These are phyloP conservation scores for Linnemannia schmuckeri DNA, from an alignment of 192 early-diverging fungal genomes.

Conservation along the genomic window DNA sequence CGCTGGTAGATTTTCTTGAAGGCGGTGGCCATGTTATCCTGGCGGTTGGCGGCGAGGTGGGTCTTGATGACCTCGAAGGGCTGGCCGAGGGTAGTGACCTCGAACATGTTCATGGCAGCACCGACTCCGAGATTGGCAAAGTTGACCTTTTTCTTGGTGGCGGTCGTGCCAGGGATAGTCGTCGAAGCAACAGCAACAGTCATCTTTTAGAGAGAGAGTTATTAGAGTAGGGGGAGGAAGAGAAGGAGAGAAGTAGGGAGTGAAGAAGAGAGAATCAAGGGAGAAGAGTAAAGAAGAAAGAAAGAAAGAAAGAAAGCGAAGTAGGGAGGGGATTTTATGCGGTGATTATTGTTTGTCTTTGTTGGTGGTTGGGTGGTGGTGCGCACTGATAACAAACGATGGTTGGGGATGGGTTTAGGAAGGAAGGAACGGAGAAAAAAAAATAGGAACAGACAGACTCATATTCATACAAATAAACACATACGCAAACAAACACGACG, in stretches of 20 bases:
- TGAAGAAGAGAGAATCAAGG: not conserved
- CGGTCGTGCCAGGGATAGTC: constrained; percentile 6
- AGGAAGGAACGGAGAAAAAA: not conserved
- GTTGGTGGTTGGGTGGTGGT: not conserved
- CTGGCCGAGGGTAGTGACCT: constrained; percentile 92
- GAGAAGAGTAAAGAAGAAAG: not conserved
- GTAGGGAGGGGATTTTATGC: not conserved
- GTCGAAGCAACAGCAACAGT: constrained; percentile 34
- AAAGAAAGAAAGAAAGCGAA: not conserved
- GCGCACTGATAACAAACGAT: constrained; percentile 6
- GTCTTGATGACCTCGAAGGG: constrained; percentile 98
- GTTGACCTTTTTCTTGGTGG: constrained; percentile 86
- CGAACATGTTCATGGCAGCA: constrained; percentile 91
- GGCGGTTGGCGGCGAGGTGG: constrained; percentile 94
- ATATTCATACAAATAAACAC: not conserved
- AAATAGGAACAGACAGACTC: not conserved
- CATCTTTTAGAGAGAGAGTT: constrained; percentile 6
- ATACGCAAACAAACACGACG: not conserved
- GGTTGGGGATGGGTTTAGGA: constrained; percentile 4
- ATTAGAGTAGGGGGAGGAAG: not conserved
- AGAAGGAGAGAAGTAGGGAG: constrained; percentile 3
- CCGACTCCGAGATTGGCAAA: constrained; percentile 90
- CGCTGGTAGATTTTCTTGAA: constrained; percentile 84
- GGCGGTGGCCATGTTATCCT: constrained; percentile 80
- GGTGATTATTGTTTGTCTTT: not conserved